These are phyloP conservation scores for Fusarium mundagurra DNA, from an alignment of 2,329 filamentous ascomycete species.

Conservation along the genomic window DNA sequence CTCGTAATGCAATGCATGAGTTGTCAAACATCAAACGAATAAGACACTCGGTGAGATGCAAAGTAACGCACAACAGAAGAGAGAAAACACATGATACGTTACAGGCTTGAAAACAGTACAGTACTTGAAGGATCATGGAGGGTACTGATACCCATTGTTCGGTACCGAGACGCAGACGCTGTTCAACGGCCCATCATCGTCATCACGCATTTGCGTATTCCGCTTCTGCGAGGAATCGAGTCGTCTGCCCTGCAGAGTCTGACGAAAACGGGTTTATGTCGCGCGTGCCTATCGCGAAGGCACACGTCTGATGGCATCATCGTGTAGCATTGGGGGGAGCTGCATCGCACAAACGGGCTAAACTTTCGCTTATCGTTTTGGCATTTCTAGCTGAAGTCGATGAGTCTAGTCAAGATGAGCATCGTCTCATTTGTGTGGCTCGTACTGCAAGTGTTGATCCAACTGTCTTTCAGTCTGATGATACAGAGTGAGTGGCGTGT, in stretches of 20 bases:
- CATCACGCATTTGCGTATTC: constrained; percentile 36
- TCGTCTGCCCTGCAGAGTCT: constrained; percentile 19
- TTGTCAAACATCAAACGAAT: constrained; percentile 24
- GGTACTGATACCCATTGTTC: constrained; percentile 36
- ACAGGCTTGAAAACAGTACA: neutral
- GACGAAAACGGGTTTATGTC: constrained; percentile 14
- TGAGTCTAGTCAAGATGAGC: constrained; percentile 5
- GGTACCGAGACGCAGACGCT: constrained; percentile 35
- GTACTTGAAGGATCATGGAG: constrained; percentile 15
- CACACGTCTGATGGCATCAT: constrained; percentile 37
- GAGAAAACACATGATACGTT: constrained; percentile 14
- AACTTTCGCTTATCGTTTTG: constrained; percentile 31
- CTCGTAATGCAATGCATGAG: constrained; percentile 23
- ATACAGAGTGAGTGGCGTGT: neutral
- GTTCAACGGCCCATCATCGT: constrained; percentile 29
- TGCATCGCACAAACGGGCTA: constrained; percentile 1
- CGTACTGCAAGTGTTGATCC: neutral
- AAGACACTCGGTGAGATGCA: neutral
- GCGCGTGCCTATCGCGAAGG: constrained; percentile 25
- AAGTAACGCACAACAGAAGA: constrained; percentile 1
- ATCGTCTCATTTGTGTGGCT: neutral
- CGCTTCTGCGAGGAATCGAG: constrained; percentile 12
- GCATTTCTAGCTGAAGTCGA: constrained; percentile 12
- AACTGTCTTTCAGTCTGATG: neutral
- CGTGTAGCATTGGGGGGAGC: constrained; percentile 20